Evolutionary conservation across 2,329 filamentous ascomycete genomes (phyloP), one percentile per base, ranked within the genome.

Genomic region (Monilinia aucupariae): DNA sequence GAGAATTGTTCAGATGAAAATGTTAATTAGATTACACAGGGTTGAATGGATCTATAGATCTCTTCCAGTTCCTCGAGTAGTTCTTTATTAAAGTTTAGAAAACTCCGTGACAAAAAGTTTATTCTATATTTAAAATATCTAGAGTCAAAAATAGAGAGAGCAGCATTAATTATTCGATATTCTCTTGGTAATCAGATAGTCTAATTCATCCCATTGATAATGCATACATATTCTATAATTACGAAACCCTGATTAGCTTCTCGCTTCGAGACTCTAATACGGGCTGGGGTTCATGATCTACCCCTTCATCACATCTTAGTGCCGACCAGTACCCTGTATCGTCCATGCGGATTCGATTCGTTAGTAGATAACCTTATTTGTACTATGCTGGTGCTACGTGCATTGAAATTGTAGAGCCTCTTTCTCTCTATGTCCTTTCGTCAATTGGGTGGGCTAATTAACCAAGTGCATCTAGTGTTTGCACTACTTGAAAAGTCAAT

Each of bases 221-320:
- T n/a, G n/a, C n/a, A n/a, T n/a, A n/a, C n/a, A n/a, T n/a, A n/a
- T n/a, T n/a, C n/a, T 30, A 6, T 30, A 3, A 30, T 30, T 30
- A 3, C 3, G 3, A 20, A 5, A 32, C 30, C 20, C 20, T 10
- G 27, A 27, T n/a, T 47, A 15, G 13, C n/a, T 56, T 45, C 22
- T 45, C 22, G n/a, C 51, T 41, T 41, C 34, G 41, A 10, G 5
- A 34, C 17, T 12, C 45, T 45, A 32, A 25, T 9, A 13, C 17
- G 7, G 22, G 22, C 9, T 54, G 22, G 13, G 34, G 34, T 39
- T 34, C 37, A 41, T 54, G 20, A 52, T 56, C 53, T 30, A 30
- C 27, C n/a, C 39, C 27, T 56, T 32, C 53, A 56, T 56, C 53
- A 4, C 27, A 56, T 56, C 53, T 55, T 45, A 55, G 53, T 45